Percentiles rank a stretch among this genome's conserved stretches.
Evolutionary conservation across 257 asterid species (phyloP).

Genomic region (Parsonsia alboflavescens): DNA sequence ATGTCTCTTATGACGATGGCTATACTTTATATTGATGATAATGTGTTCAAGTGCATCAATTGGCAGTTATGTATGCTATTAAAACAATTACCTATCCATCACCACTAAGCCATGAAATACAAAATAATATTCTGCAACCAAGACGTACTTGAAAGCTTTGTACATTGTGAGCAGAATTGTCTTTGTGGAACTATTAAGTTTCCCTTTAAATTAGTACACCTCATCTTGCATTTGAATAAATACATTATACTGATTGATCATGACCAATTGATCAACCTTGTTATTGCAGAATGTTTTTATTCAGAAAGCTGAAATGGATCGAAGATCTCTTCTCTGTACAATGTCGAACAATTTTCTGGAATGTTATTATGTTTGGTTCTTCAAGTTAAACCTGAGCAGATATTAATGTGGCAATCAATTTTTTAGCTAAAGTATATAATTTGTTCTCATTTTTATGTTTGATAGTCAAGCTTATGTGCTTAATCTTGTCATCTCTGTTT

Average conservation of each 20-base stretch:
- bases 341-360: not conserved
- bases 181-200: not conserved
- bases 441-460: not conserved
- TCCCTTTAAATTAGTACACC: not conserved
- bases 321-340: not conserved
- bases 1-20: conserved; percentile 56
- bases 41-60: not conserved
- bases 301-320: not conserved
- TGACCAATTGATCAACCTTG: not conserved
- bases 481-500: not conserved
- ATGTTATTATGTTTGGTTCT: not conserved
- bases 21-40: conserved; percentile 33
- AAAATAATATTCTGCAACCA: not conserved
- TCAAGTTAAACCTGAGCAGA: not conserved
- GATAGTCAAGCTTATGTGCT: not conserved
- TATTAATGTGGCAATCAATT: not conserved
- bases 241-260: not conserved
- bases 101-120: not conserved
- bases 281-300: not conserved
- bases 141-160: not conserved
- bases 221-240: not conserved
- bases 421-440: not conserved
- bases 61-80: not conserved
- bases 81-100: not conserved
- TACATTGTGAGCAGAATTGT: not conserved